These are phyloP conservation scores for Liriodendron chinense DNA, from an alignment of 164 flowering plant genomes.

Conservation along the genomic window DNA sequence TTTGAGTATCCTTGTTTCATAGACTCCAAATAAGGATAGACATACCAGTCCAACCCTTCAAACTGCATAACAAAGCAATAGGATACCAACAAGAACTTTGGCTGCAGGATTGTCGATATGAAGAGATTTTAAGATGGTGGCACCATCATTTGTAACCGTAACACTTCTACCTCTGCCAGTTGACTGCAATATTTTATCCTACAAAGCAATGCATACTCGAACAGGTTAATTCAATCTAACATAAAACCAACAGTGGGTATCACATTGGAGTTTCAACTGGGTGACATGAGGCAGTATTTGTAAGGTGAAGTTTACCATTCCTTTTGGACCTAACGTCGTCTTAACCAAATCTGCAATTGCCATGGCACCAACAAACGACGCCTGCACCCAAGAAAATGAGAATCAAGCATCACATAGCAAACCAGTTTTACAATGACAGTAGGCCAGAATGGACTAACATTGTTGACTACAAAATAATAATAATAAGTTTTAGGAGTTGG, in stretches of 20 bases:
- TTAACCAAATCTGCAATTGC: constrained; percentile 96
- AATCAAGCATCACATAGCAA: background rate
- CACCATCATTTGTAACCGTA: constrained; percentile 98
- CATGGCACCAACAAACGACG: constrained; percentile 96
- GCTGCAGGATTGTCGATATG: constrained; percentile 98
- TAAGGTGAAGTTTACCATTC: constrained; percentile 59
- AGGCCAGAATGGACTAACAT: background rate
- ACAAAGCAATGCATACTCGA: constrained; percentile 12
- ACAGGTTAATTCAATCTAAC: background rate
- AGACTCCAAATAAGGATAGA: background rate
- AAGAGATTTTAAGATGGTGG: constrained; percentile 90
- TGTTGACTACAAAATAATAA: background rate
- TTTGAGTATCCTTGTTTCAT: background rate
- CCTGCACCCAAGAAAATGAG: constrained; percentile 28
- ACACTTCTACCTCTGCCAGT: constrained; percentile 82
- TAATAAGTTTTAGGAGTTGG: background rate
- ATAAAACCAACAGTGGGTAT: background rate
- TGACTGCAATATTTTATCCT: constrained; percentile 97
- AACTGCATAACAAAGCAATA: constrained; percentile 13
- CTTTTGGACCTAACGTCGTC: constrained; percentile 97
- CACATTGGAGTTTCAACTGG: background rate
- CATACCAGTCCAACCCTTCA: background rate
- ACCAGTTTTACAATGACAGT: background rate
- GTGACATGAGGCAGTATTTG: background rate
- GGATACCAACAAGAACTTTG: constrained; percentile 97